Evolutionary conservation across 176 grass and related monocot species (phyloP).

Genomic region (Guadua angustifolia): DNA sequence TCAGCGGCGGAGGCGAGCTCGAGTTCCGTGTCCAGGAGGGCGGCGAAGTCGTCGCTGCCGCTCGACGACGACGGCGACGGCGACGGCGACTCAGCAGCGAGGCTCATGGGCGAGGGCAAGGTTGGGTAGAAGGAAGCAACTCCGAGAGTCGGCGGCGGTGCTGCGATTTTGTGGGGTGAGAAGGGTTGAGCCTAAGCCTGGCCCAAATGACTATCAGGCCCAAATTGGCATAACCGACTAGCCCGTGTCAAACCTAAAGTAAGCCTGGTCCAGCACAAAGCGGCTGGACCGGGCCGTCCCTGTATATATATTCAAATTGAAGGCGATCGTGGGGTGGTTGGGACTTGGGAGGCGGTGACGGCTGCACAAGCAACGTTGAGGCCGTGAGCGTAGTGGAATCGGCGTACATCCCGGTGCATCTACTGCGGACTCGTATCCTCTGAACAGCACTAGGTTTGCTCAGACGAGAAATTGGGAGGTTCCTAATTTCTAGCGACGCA

Average conservation of each 20-base stretch:
- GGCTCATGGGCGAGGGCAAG: constrained; percentile 61
- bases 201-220: not conserved
- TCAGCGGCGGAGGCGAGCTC: constrained; percentile 51
- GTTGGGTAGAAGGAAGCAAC: not conserved
- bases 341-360: too few relatives aligned
- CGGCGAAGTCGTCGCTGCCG: constrained; percentile 69
- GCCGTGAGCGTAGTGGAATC: too few relatives aligned
- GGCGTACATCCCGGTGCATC: too few relatives aligned
- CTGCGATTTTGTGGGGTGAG: not conserved
- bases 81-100: constrained; percentile 68
- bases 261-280: not conserved
- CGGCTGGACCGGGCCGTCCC: too few relatives aligned
- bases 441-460: too few relatives aligned
- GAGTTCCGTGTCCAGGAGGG: constrained; percentile 72
- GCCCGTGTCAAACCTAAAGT: not conserved
- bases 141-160: not conserved
- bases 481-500: too few relatives aligned
- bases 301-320: too few relatives aligned
- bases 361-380: too few relatives aligned
- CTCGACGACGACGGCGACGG: constrained; percentile 67
- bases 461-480: too few relatives aligned
- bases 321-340: too few relatives aligned
- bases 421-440: too few relatives aligned
- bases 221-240: too few relatives aligned
- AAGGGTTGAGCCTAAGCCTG: not conserved